Evolutionary conservation across 192 early-diverging fungal species (phyloP), one percentile per base, ranked within the genome.

Genomic region (Entrophospora sp.): DNA sequence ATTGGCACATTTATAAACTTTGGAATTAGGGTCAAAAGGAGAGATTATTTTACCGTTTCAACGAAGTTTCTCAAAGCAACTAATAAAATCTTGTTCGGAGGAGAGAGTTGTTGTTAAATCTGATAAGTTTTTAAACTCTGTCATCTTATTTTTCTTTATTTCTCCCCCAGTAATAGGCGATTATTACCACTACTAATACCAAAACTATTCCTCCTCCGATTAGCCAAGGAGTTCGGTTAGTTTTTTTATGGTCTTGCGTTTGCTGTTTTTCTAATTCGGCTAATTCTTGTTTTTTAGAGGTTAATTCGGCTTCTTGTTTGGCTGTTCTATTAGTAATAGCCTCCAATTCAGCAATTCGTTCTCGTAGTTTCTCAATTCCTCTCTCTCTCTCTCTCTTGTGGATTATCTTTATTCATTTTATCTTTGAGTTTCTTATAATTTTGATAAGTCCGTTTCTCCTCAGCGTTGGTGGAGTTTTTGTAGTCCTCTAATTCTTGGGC

Each of bases 1-100:
- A 51, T n/a, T 51, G n/a, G n/a, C n/a, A n/a, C n/a, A n/a, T n/a
- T n/a, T n/a, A n/a, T n/a, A n/a, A n/a, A n/a, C n/a, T n/a, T 51
- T 51, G 48, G 48, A 51, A 51, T 8, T 51, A n/a, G 48, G 48
- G 48, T 51, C 48, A 51, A 20, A 51, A 51, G 48, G 48, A 51
- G 48, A 51, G 48, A 51, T 51, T 51, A 25, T n/a, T 10, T 51
- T 51, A 25, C 48, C 48, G 18, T 51, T 51, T 51, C 48, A 51
- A 6, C 48, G 5, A 51, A 10, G 48, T 7, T 22, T 51, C 18
- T 51, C 48, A 10, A 51, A 51, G 18, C 18, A 51, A 5, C 18
- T 22, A 25, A 51, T 51, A 51, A n/a, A n/a, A n/a, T n/a, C n/a
- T n/a, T n/a, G n/a, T n/a, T n/a, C n/a, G n/a, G n/a, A n/a, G n/a